Evolutionary conservation across 2,329 filamentous ascomycete species (phyloP).

Genomic region (Stachybotrys elegans): DNA sequence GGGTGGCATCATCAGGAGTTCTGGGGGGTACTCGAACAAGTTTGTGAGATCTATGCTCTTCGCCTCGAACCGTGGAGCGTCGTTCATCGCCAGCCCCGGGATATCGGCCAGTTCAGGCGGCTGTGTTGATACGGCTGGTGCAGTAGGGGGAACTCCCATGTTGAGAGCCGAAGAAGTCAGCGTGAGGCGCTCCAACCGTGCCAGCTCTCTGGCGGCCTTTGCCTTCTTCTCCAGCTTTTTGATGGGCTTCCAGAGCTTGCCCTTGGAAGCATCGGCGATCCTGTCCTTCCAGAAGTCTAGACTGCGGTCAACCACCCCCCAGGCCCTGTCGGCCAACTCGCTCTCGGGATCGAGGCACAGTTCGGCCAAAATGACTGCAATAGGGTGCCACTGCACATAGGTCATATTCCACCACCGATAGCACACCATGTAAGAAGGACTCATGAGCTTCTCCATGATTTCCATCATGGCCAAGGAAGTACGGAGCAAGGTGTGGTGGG

Average conservation of each 20-base stretch:
- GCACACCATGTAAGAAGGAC: constrained; percentile 27
- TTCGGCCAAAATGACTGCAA: constrained; percentile 48
- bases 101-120: not conserved
- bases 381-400: constrained; percentile 51
- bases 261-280: constrained; percentile 45
- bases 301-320: constrained; percentile 40
- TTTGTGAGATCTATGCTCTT: constrained; percentile 23
- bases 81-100: not conserved
- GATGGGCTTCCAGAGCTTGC: constrained; percentile 49
- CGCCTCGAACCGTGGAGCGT: not conserved
- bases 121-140: not conserved
- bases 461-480: constrained; percentile 44
- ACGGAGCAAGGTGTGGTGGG: constrained; percentile 37
- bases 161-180: constrained; percentile 8
- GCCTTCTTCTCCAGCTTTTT: constrained; percentile 48
- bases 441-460: constrained; percentile 25
- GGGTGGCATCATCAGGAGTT: constrained; percentile 18
- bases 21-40: constrained; percentile 21
- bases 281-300: constrained; percentile 36
- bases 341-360: constrained; percentile 43
- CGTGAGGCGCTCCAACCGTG: constrained; percentile 19
- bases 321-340: constrained; percentile 41
- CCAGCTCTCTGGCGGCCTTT: constrained; percentile 29
- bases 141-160: constrained; percentile 4
- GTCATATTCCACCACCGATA: constrained; percentile 44